A percentile compares a stretch with the other conserved stretches of the same genome.
Evolutionary conservation across 1,139 yeast species (phyloP).

Genomic region (Barnettozyma hawaiiensis): DNA sequence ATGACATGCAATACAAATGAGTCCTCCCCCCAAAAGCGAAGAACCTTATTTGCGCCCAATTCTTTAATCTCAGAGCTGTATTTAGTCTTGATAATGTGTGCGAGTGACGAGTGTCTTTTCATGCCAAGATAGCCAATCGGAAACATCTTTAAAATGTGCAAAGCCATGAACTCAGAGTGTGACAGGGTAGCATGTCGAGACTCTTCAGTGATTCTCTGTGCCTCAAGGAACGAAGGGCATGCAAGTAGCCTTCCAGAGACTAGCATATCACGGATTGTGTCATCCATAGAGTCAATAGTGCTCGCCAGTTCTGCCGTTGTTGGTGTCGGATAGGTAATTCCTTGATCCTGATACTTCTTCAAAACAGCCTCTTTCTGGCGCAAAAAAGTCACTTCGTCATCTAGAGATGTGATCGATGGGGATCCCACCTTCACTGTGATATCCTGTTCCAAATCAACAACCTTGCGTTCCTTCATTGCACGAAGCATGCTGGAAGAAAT

Average conservation of each 20-base stretch:
- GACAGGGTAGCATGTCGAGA: constrained; percentile 44
- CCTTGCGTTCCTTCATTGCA: constrained; percentile 4
- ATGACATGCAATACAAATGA: constrained; percentile 54
- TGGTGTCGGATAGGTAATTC: constrained; percentile 10
- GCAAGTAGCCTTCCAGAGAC: constrained; percentile 33
- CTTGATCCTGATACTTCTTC: constrained; percentile 15
- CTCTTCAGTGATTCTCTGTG: constrained; percentile 34
- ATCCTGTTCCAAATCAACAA: neutral
- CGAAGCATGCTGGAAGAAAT: neutral
- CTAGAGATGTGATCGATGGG: neutral
- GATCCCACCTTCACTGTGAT: neutral
- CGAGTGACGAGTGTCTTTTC: constrained; percentile 48
- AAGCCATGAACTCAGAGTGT: constrained; percentile 39
- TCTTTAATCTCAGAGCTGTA: constrained; percentile 30
- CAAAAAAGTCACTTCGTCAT: constrained; percentile 16
- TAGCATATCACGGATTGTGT: constrained; percentile 26
- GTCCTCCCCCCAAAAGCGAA: constrained; percentile 55
- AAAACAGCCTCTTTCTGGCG: constrained; percentile 9
- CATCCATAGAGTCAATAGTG: constrained; percentile 14
- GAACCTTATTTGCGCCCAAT: constrained; percentile 34
- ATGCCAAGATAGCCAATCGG: constrained; percentile 62
- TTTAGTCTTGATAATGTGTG: constrained; percentile 33
- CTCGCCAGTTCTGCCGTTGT: constrained; percentile 19
- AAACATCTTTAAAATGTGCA: constrained; percentile 40
- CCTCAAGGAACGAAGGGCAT: constrained; percentile 40